A percentile compares a stretch with the other conserved stretches of the same genome.
phyloP scores from a whole-genome alignment of 176 grass and related monocot species.

The Cocos nucifera region DNA sequence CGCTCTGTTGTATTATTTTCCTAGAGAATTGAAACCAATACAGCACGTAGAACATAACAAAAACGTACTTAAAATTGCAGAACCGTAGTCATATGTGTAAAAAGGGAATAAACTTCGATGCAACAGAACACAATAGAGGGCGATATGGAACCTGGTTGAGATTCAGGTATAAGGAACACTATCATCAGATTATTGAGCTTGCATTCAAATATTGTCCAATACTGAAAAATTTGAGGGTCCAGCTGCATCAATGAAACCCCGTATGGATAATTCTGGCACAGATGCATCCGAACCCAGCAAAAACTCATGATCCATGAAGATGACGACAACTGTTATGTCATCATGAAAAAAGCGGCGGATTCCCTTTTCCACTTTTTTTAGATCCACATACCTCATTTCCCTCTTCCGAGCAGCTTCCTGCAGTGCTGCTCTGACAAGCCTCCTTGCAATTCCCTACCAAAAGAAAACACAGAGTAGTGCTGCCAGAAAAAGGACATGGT shows the following conservation, averaged over 20 bases:
- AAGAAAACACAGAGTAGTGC: not conserved
- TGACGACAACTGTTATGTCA: constrained; percentile 48
- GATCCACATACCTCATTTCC: constrained; percentile 47
- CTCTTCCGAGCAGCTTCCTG: constrained; percentile 44
- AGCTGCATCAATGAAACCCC: constrained; percentile 64
- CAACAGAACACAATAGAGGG: no score
- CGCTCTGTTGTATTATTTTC: no score
- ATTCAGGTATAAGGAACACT: no score
- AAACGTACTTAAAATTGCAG: no score
- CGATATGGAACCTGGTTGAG: no score
- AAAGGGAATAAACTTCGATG: no score
- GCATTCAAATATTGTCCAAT: constrained; percentile 32
- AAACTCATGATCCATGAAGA: constrained; percentile 45
- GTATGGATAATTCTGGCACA: constrained; percentile 67
- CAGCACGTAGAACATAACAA: no score
- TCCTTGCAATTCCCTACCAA: constrained; percentile 45
- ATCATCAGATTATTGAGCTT: no score
- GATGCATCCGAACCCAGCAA: constrained; percentile 25
- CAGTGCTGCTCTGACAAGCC: constrained; percentile 38
- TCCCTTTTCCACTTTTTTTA: constrained; percentile 48
- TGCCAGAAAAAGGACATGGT: not conserved
- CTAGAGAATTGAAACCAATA: no score
- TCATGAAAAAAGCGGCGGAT: constrained; percentile 50
- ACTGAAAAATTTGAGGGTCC: constrained; percentile 66
- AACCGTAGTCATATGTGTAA: no score